phyloP scores from a whole-genome alignment of 805 yeast genomes.

The Ogataea philodendri region DNA sequence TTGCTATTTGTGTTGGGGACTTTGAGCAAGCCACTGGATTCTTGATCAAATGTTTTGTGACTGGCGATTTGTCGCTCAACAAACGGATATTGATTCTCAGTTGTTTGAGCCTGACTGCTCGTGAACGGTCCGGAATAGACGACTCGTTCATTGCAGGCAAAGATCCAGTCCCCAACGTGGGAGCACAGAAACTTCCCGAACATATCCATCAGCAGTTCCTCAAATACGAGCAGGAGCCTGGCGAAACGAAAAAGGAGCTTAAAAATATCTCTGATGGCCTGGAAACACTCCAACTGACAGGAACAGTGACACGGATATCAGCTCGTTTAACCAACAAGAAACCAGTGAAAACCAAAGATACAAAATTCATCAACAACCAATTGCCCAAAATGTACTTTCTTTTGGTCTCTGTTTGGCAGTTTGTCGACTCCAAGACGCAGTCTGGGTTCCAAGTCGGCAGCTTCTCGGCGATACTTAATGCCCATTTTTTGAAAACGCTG shows the following conservation, averaged over 20 bases:
- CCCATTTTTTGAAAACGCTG: slow-evolving; percentile 60
- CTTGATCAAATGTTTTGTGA: slow-evolving; percentile 47
- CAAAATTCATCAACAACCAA: slow-evolving; percentile 38
- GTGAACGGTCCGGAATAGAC: slow-evolving; percentile 64
- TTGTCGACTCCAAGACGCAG: slow-evolving; percentile 37
- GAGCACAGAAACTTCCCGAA: slow-evolving; percentile 42
- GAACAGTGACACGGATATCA: slow-evolving; percentile 45
- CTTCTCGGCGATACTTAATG: slow-evolving; percentile 50
- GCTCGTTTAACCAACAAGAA: slow-evolving; percentile 25
- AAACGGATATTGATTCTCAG: slow-evolving; percentile 71
- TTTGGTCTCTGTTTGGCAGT: slow-evolving; percentile 47
- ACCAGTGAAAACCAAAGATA: slow-evolving; percentile 22
- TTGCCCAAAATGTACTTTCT: slow-evolving; percentile 52
- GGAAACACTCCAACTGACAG: slow-evolving; percentile 32
- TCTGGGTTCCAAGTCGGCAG: slow-evolving; percentile 47
- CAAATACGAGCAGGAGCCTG: slow-evolving; percentile 15
- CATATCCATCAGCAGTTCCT: slow-evolving; percentile 44
- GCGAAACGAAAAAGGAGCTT: slow-evolving; percentile 3
- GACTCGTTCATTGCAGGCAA: slow-evolving; percentile 46
- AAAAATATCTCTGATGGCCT: slow-evolving; percentile 9
- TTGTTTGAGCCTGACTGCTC: slow-evolving; percentile 64
- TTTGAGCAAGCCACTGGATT: slow-evolving; percentile 42
- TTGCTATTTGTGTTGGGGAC: slow-evolving; percentile 58
- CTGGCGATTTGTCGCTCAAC: slow-evolving; percentile 79
- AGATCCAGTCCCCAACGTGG: slow-evolving; percentile 31